A percentile compares a stretch with the other conserved stretches of the same genome.
phyloP scores from a whole-genome alignment of 805 yeast species.

The Sugiyamaella mastotermitis region DNA sequence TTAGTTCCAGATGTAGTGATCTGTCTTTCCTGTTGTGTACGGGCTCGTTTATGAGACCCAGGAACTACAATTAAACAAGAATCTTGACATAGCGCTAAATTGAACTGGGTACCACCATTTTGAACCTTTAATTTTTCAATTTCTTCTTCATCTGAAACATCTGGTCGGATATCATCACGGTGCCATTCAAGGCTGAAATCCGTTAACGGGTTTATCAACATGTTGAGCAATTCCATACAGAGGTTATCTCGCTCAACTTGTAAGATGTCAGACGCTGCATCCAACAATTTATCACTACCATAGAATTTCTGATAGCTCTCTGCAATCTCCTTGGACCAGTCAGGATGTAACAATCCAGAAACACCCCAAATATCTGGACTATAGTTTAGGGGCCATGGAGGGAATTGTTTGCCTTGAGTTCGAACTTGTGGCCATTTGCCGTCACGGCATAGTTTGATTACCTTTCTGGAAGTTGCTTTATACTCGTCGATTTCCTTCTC shows the following conservation, averaged over 20 bases:
- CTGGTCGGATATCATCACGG: conserved; percentile 45
- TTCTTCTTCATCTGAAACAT: conserved; percentile 41
- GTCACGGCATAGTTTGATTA: conserved; percentile 38
- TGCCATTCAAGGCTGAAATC: conserved; percentile 53
- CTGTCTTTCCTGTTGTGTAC: conserved; percentile 39
- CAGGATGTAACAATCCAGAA: conserved; percentile 43
- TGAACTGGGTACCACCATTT: conserved; percentile 46
- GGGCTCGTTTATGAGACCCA: conserved; percentile 39
- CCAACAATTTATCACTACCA: conserved; percentile 27
- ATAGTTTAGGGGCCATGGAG: conserved; percentile 50
- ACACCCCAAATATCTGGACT: conserved; percentile 52
- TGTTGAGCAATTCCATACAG: conserved; percentile 45
- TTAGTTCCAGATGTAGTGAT: conserved; percentile 33
- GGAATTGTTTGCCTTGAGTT: conserved; percentile 42
- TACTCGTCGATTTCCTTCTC: conserved; percentile 34
- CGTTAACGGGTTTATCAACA: conserved; percentile 47
- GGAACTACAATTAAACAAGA: conserved; percentile 45
- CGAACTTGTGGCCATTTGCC: conserved; percentile 47
- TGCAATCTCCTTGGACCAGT: conserved; percentile 29
- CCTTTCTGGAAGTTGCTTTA: conserved; percentile 31
- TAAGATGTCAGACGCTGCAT: conserved; percentile 38
- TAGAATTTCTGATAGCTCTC: conserved; percentile 12
- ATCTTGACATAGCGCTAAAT: conserved; percentile 43
- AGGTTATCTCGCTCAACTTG: conserved; percentile 34
- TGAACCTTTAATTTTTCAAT: conserved; percentile 35